Base-by-base conservation (phyloP, 2,329 filamentous ascomycete species). In the Macrophomina tecta region DNA sequence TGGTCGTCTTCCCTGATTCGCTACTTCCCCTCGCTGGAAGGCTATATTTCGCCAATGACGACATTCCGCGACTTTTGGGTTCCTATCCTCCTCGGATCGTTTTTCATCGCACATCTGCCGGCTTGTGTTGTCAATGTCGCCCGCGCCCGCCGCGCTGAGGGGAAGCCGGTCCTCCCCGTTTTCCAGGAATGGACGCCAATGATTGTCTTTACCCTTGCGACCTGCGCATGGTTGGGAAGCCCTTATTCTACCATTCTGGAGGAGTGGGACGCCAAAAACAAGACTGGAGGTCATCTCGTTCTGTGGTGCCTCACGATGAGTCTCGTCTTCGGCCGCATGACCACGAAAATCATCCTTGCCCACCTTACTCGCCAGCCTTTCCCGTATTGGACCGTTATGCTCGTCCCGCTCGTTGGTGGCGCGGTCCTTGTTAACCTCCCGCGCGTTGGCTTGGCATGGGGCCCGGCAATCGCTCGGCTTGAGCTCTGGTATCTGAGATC, bases 281-380 rank as follows among this genome's bases (percentile, higher is more conserved):
- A 62, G 48, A 64, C 60, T 2, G 66, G 66, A 1, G 97, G 98
- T 81, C 91, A 95, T 75, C 87, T 99, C 1, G 89, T 96, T 11
- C 87, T 98, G 55, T 97, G 97, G 79, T 97, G 94, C 82, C 81
- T 97, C 68, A 97, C 92, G 68, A 91, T 98, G 85, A 91, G 92
- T n/a, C 94, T 98, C 73, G 95, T 97, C 68, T 98, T 99, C 78
- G 95, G 95, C 42, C 91, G 95, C 72, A 93, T 99, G 90, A 98
- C 95, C 0, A 99, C 95, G 46, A 99, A 98, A 84, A 98, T 98
- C 80, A 99, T 99, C 76, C 89, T 99, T 18, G 94, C 95, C 2
- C 95, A 99, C 79, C 84, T 99, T 62, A 95, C 95, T 1, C 89
- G 89, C 69, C 95, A 98, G 78, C 92, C 94, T 3, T 99, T 98